These are phyloP conservation scores for Corinectria fuckeliana DNA, from an alignment of 2,329 filamentous ascomycete species.

Conservation along the genomic window DNA sequence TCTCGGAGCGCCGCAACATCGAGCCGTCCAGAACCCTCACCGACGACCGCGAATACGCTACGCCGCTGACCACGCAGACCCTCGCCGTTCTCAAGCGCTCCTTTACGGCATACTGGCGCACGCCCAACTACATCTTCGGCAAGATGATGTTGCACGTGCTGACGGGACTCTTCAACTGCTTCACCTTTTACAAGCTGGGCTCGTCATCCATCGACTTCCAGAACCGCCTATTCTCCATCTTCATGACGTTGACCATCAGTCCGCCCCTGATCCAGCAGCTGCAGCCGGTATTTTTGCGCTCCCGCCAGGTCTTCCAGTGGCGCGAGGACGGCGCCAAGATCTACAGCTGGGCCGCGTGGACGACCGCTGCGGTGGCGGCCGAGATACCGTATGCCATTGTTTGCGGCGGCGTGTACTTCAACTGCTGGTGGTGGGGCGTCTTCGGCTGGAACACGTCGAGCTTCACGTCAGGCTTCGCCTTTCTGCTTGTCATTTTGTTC, in stretches of 20 bases:
- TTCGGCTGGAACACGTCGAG: constrained; percentile 57
- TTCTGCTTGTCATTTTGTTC: constrained; percentile 70
- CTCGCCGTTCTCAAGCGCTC: constrained; percentile 60
- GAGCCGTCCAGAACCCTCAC: constrained; percentile 47
- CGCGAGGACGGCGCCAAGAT: constrained; percentile 81
- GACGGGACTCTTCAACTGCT: constrained; percentile 71
- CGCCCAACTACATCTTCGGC: constrained; percentile 67
- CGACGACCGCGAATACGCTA: constrained; percentile 68
- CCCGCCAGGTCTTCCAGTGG: constrained; percentile 71
- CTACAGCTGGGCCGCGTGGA: constrained; percentile 77
- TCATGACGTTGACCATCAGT: constrained; percentile 77
- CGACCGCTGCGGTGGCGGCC: constrained; percentile 67
- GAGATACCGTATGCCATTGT: constrained; percentile 75
- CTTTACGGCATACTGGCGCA: constrained; percentile 70
- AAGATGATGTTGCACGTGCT: constrained; percentile 68
- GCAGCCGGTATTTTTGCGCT: constrained; percentile 73
- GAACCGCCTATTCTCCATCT: constrained; percentile 75
- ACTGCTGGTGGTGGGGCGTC: constrained; percentile 64
- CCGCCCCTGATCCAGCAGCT: constrained; percentile 79
- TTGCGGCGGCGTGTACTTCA: constrained; percentile 58
- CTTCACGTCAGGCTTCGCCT: constrained; percentile 66
- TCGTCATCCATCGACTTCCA: constrained; percentile 68
- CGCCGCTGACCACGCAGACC: constrained; percentile 62
- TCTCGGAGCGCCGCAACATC: constrained; percentile 50
- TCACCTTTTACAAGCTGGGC: constrained; percentile 71